Base-by-base conservation (phyloP, 129 eudicot genomes). In the Centella asiatica region DNA sequence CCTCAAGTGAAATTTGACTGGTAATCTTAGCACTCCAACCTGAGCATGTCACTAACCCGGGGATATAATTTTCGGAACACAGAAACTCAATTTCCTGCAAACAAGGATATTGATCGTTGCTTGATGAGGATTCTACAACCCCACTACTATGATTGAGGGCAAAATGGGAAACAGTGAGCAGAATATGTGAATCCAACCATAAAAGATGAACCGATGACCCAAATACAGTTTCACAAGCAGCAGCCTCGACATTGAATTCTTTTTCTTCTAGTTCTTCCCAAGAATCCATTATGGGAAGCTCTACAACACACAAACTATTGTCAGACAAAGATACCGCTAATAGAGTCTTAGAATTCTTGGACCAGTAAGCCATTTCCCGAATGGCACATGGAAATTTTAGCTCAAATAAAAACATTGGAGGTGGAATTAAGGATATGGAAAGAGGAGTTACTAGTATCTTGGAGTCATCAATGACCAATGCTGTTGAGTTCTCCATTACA, bases 181-280 rank as follows among this genome's bases (percentile, higher is more conserved):
- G 88, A 53, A 65, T 67, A 36, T 78, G 94, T 45, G 94, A 81
- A 63, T 92, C 94, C 69, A 92, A 51, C 98, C 98, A 92, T 67
- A 79, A 66, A 66, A 92, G 86, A 78, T 87, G 95, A 36, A 71
- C 31, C 37, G 78, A 70, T 15, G 88, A 63, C 36, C 79, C 66
- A 72, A 64, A 62, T 63, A 66, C 66, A 44, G 68, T 55, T 50
- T 70, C 64, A 29, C 70, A 72, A 39, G 57, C n/a, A 23, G 67
- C 52, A 72, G 83, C 69, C 76, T 84, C 94, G 72, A 76, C 73
- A 51, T 10, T 42, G 50, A 92, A 71, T 55, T 70, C 77, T 65
- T 80, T 67, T 5, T 85, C 94, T 73, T 92, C 98, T 29, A 90
- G 81, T 23, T 84, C 98, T 62, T 83, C 90, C 94, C 90, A 92